phyloP scores from a whole-genome alignment of 179 eudicot genomes.

The Vitellaria paradoxa region DNA sequence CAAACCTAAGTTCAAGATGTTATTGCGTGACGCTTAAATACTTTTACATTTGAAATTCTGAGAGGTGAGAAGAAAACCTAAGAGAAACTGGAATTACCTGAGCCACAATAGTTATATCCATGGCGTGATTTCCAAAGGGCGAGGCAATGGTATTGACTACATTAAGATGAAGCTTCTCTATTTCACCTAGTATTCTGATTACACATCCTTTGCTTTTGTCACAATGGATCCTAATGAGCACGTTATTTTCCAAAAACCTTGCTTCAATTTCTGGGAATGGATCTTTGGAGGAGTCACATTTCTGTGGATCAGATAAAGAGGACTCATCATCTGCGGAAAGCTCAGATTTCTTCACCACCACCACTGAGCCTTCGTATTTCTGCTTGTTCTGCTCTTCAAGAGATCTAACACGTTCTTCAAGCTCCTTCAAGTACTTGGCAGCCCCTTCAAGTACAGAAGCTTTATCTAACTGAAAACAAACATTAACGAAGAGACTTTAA shows the following conservation, averaged over 20 bases:
- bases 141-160: slow-evolving; percentile 30
- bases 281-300: neutral
- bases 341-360: slow-evolving; percentile 20
- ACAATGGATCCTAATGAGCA: slow-evolving; percentile 44
- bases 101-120: slow-evolving; percentile 37
- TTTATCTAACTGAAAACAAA: slow-evolving; percentile 40
- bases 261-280: slow-evolving; percentile 47
- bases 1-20: too few relatives aligned
- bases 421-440: slow-evolving; percentile 37
- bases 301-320: slow-evolving; percentile 21
- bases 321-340: slow-evolving; percentile 14
- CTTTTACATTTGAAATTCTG: neutral
- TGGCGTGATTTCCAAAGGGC: slow-evolving; percentile 30
- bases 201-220: slow-evolving; percentile 28
- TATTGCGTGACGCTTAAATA: too few relatives aligned
- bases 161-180: slow-evolving; percentile 37
- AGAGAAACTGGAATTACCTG: slow-evolving; percentile 44
- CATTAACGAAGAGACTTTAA: too few relatives aligned
- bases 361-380: slow-evolving; percentile 22
- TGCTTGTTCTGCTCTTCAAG: slow-evolving; percentile 33
- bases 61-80: too few relatives aligned
- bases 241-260: slow-evolving; percentile 29
- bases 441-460: slow-evolving; percentile 46
- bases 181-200: slow-evolving; percentile 23
- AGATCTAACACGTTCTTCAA: slow-evolving; percentile 36